Conservation (phyloP, 257 asterid genomes). For the Fraxinus excelsior region DNA sequence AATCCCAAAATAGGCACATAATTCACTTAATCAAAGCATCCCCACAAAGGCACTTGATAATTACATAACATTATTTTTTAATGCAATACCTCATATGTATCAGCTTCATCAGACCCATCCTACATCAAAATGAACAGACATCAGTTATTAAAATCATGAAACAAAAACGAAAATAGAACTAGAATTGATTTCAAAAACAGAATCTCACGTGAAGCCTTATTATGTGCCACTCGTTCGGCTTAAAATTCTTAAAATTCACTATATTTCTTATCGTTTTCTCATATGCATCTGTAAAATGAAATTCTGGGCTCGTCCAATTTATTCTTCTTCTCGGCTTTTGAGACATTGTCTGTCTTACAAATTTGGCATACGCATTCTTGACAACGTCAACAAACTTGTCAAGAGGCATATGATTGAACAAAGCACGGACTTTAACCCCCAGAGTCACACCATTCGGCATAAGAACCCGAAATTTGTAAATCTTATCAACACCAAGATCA, state of each 20-base stretch:
- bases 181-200: not conserved
- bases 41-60: not conserved
- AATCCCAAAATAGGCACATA: slow-evolving; percentile 6
- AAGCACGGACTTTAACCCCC: slow-evolving; percentile 38
- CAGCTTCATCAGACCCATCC: slow-evolving; percentile 68
- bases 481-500: not conserved
- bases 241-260: slow-evolving; percentile 34
- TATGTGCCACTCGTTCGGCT: slow-evolving; percentile 38
- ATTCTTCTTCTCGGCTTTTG: slow-evolving; percentile 25
- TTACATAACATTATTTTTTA: not conserved
- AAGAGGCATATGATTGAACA: slow-evolving; percentile 30
- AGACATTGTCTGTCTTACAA: slow-evolving; percentile 20
- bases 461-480: slow-evolving; percentile 49
- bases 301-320: slow-evolving; percentile 45
- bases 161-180: not conserved
- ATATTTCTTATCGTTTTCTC: slow-evolving; percentile 28
- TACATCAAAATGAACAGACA: slow-evolving; percentile 30
- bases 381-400: slow-evolving; percentile 35
- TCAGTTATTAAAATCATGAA: slow-evolving; percentile 4
- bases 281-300: slow-evolving; percentile 49
- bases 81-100: slow-evolving; percentile 53
- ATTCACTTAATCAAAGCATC: slow-evolving; percentile 10
- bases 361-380: slow-evolving; percentile 25
- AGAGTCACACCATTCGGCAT: slow-evolving; percentile 54
- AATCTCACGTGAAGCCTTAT: slow-evolving; percentile 52